Conservation (phyloP, 78 protist genomes). For the Pigoraptor vietnamica region DNA sequence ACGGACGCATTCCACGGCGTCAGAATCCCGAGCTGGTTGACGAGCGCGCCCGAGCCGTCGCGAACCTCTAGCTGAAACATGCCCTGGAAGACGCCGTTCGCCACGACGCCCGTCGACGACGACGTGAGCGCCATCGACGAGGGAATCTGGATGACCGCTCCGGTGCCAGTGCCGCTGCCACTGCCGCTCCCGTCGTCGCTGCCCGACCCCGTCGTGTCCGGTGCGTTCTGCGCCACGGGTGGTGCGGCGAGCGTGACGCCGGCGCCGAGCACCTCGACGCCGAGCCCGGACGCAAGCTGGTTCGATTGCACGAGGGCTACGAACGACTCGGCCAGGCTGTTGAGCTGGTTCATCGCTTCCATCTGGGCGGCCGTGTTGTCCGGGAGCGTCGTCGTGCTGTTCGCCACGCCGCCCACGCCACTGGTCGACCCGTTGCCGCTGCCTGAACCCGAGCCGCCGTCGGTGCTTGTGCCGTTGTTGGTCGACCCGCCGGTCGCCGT, state of each 20-base stretch:
- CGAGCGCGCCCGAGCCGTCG: neutral
- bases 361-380: neutral
- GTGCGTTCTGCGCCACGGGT: too few species aligned
- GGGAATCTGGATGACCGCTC: neutral
- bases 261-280: neutral
- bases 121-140: neutral
- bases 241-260: neutral
- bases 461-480: conserved; percentile 4
- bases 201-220: too few species aligned
- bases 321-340: neutral
- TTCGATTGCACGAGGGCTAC: neutral
- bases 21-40: neutral
- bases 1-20: neutral
- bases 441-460: neutral
- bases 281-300: neutral
- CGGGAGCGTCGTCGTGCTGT: neutral
- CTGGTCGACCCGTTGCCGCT: too few species aligned
- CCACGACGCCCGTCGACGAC: neutral
- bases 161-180: neutral
- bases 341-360: neutral
- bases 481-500: conserved; percentile 31
- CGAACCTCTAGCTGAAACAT: neutral
- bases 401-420: too few species aligned
- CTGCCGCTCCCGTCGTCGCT: neutral
- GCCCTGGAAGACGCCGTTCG: neutral